Base-by-base conservation (phyloP, 2,329 filamentous ascomycete genomes). In the Fusarium redolens region DNA sequence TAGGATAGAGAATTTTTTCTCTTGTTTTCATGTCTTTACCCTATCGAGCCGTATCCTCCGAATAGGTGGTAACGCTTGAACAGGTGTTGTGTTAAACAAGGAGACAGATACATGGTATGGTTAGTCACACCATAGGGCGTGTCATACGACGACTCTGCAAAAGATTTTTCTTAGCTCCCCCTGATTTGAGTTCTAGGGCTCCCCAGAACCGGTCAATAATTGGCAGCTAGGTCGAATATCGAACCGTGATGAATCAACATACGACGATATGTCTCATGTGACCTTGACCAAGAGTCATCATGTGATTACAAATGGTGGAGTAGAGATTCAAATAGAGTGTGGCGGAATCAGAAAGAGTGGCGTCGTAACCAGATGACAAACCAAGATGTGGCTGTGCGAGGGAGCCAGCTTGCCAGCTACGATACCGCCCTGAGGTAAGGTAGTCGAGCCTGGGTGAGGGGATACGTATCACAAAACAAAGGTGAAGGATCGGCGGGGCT, bases 301-400 rank as follows among this genome's bases (percentile, higher is more conserved):
- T 77, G 77, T 77, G 78, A 77, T 71, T 59, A 48, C 22, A 51
- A 37, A 37, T 35, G n/a, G 55, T 72, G 67, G 67, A 67, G 52
- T 28, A 52, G 28, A 56, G 37, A 58, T 51, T 50, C 37, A 57
- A 35, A 67, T 63, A 63, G 65, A 75, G 60, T 77, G 78, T 79
- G 78, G 78, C 77, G 71, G 75, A 77, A 72, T 35, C 20, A 37
- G 15, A 22, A 43, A 65, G 40, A 61, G 62, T 65, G 71, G 69
- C 61, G 30, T 41, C 25, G 12, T 22, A 14, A 25, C 25, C 25
- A 65, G 65, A 77, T 77, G 75, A 75, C 64, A 63, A 76, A 75
- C 55, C 33, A 43, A 62, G 22, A 31, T 69, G 75, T 79, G 77
- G 77, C 77, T 78, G 77, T 74, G 77, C 65, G 18, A 15, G 20